Percentiles rank a stretch among this genome's conserved stretches.
Evolutionary conservation across 108 stramenopile genomes (phyloP).

Genomic region (Nitzschia sp.): DNA sequence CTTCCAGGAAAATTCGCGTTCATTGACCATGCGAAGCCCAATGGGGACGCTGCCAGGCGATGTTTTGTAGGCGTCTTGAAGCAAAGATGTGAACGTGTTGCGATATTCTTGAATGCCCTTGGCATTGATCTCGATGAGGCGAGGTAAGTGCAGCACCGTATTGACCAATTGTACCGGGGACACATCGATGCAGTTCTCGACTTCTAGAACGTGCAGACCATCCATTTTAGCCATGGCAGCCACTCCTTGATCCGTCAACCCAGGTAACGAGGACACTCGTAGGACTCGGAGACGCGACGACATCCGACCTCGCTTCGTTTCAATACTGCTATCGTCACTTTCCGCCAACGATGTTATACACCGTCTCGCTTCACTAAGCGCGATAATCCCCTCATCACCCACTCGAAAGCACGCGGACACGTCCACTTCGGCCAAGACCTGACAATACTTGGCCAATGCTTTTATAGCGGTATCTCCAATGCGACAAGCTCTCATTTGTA

Average conservation of each 20-base stretch:
- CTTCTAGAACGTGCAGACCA: slow-evolving; percentile 24
- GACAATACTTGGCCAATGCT: slow-evolving; percentile 31
- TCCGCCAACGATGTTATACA: too few relatives aligned
- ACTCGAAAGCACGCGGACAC: slow-evolving; percentile 41
- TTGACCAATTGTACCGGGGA: neutral
- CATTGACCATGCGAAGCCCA: neutral
- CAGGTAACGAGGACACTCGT: slow-evolving; percentile 16
- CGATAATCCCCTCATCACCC: slow-evolving; percentile 26
- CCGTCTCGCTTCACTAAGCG: slow-evolving; percentile 26
- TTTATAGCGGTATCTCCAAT: slow-evolving; percentile 29
- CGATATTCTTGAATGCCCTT: slow-evolving; percentile 13
- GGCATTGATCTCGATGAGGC: slow-evolving; percentile 33
- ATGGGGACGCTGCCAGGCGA: neutral
- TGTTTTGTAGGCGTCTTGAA: slow-evolving; percentile 1
- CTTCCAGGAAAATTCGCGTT: neutral
- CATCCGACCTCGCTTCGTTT: slow-evolving; percentile 1
- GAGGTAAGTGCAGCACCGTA: slow-evolving; percentile 17
- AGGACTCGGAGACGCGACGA: slow-evolving; percentile 9
- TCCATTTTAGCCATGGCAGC: slow-evolving; percentile 10
- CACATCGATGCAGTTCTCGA: slow-evolving; percentile 19
- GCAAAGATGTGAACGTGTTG: neutral
- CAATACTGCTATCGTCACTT: too few relatives aligned
- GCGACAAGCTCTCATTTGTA: slow-evolving; percentile 30
- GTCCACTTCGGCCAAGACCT: slow-evolving; percentile 24
- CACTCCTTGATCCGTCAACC: slow-evolving; percentile 17